Base-by-base conservation (phyloP, 805 yeast genomes). In the Wickerhamomyces alni region DNA sequence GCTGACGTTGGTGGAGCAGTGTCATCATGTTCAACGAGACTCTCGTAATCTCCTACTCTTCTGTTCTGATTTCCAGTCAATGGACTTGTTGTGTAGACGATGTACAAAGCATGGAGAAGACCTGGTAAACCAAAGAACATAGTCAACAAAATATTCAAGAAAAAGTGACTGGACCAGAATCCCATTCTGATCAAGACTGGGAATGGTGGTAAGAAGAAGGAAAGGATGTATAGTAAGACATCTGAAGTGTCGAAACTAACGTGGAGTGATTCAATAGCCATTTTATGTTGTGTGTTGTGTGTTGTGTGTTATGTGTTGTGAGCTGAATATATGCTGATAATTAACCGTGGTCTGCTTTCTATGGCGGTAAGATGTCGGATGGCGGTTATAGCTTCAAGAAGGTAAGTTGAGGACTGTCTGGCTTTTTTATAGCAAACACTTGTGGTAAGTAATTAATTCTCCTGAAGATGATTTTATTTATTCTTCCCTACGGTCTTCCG, bases 101-200 rank as follows among this genome's bases (percentile, higher is more conserved):
- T 65, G 52, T 74, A 80, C 36, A 80, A 62, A 5, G 87, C 80
- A 51, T 81, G 87, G 13, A 81, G 55, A 37, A 80, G 70, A 43
- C 86, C 94, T 3, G 95, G 95, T 46, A 85, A 63, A 62, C 79
- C 84, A 30, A 89, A 93, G 42, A 86, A 69, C 46, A 78, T 58
- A 17, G 89, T 80, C 54, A 86, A 70, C 32, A 85, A 52, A 35
- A 82, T 62, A 63, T 83, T 82, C 54, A 85, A 53, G 30, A 77
- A 59, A 13, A 71, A 55, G 36, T 82, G 85, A 26, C 63, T 54
- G 3, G 82, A 66, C 48, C 76, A 77, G 34, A 52, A 39, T 1
- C 93, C 93, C 35, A 77, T 63, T 53, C 87, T 69, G 28, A 81
- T 67, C 58, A 78, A 61, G 10, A 84, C 88, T 0, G 89, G 85